These are phyloP conservation scores for Oryza meyeriana DNA, from an alignment of 176 grass and related monocot genomes.

Conservation along the genomic window DNA sequence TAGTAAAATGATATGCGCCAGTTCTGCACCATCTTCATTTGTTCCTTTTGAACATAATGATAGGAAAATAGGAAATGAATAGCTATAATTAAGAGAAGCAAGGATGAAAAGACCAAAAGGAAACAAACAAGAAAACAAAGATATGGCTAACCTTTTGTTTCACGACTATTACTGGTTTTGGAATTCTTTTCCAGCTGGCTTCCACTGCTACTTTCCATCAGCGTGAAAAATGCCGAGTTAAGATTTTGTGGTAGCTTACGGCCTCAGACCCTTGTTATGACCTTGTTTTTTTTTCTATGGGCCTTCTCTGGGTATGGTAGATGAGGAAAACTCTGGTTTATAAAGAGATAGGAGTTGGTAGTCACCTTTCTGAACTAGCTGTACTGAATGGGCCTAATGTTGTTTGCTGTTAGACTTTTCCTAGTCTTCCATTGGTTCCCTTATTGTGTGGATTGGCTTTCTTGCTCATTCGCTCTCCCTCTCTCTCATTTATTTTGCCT, in stretches of 20 bases:
- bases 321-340: slow-evolving; percentile 16
- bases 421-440: not conserved
- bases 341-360: slow-evolving; percentile 23
- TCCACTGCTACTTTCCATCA: slow-evolving; percentile 22
- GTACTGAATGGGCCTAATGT: slow-evolving; percentile 11
- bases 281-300: not conserved
- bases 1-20: not conserved
- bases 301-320: slow-evolving; percentile 2
- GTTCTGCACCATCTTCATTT: not conserved
- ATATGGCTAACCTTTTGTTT: slow-evolving; percentile 33
- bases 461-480: not conserved
- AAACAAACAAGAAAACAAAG: not conserved
- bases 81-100: not conserved
- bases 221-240: not conserved
- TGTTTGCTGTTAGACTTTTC: not conserved
- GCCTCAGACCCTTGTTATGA: not conserved
- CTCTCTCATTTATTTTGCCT: not conserved
- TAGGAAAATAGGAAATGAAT: not conserved
- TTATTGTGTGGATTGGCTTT: not conserved
- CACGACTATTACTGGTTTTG: not conserved
- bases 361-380: not conserved
- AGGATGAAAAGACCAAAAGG: slow-evolving; percentile 4
- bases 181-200: slow-evolving; percentile 8
- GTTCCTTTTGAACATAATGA: not conserved
- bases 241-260: not conserved